phyloP scores from a whole-genome alignment of 169 alveolate species.

The Amoebophrya sp. region DNA sequence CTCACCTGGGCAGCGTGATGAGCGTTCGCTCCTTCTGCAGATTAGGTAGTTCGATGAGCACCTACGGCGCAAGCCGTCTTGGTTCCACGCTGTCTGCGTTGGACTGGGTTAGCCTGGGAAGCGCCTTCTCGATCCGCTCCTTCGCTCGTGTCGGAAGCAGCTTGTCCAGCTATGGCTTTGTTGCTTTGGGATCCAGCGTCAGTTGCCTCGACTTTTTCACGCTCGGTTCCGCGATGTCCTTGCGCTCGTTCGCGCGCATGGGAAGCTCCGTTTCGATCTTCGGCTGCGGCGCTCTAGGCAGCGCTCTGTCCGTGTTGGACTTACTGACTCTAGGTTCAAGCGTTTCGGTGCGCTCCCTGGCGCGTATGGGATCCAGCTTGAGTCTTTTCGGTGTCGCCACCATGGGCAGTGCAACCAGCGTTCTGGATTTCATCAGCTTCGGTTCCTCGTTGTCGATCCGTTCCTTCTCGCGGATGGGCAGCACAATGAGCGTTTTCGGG shows the following conservation, averaged over 20 bases:
- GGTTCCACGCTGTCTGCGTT: background rate
- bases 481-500: slow-evolving; percentile 22
- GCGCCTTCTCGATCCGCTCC: background rate
- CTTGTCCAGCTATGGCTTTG: background rate
- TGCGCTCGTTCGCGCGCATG: background rate
- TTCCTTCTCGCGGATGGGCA: background rate
- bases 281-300: background rate
- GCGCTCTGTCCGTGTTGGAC: background rate
- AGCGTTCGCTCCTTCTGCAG: background rate
- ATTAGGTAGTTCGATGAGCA: background rate
- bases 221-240: background rate
- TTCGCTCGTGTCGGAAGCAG: slow-evolving; percentile 1
- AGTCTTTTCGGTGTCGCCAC: background rate
- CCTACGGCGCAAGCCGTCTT: background rate
- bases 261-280: background rate
- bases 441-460: background rate
- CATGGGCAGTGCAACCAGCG: background rate
- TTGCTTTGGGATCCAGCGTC: background rate
- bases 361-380: background rate
- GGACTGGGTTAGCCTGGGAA: background rate
- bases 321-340: background rate
- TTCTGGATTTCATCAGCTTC: background rate
- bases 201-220: background rate
- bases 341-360: background rate
- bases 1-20: background rate